Conservation (phyloP, 2,329 filamentous ascomycete species). For the Neonectria hederae region DNA sequence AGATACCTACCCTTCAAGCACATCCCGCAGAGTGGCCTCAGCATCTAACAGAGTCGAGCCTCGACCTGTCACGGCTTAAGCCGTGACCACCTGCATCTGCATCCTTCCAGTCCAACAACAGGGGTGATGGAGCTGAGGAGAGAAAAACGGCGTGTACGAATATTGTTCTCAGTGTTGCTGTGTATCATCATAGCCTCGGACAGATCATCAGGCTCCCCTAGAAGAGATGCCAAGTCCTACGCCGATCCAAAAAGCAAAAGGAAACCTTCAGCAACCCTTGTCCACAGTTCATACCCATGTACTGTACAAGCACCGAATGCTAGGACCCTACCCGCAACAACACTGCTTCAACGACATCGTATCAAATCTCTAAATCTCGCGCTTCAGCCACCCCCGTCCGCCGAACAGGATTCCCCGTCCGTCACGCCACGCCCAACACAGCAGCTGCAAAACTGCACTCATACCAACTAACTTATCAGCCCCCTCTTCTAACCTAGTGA, state of each 20-base stretch:
- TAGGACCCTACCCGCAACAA: background rate
- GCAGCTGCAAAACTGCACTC: constrained; percentile 9
- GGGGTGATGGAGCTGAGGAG: background rate
- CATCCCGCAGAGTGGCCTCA: constrained; percentile 7
- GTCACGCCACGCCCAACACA: constrained; percentile 14
- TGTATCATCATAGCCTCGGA: background rate
- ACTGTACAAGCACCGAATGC: background rate
- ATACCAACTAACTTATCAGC: background rate
- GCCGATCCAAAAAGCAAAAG: constrained; percentile 9
- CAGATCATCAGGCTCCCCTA: constrained; percentile 5
- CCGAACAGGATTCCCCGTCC: background rate
- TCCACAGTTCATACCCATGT: background rate
- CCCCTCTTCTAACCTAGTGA: background rate
- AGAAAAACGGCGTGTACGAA: background rate
- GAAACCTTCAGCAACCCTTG: background rate
- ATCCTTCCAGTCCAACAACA: background rate
- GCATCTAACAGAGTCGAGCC: background rate
- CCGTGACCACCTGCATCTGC: background rate
- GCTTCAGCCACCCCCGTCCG: background rate
- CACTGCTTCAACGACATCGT: background rate
- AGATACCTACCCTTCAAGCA: background rate
- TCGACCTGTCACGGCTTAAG: background rate
- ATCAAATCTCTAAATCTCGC: constrained; percentile 1
- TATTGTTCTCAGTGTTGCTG: background rate
- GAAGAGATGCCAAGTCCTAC: constrained; percentile 1